phyloP scores from a whole-genome alignment of 2,329 filamentous ascomycete species.

The Xylaria sp. region DNA sequence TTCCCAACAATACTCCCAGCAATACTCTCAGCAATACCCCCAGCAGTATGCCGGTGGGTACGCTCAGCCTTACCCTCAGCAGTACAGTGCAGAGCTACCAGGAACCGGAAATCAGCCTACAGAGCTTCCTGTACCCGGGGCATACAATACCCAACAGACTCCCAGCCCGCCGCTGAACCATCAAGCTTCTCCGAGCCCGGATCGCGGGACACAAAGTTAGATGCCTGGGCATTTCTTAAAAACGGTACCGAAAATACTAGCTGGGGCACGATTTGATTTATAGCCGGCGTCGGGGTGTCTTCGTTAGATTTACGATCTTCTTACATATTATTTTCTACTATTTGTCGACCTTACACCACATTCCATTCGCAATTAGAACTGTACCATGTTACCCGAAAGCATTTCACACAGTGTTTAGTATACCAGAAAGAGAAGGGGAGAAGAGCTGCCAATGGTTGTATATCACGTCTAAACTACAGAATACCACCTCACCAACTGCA shows the following conservation, averaged over 20 bases:
- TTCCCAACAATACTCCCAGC: constrained; percentile 20
- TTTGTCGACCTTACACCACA: neutral
- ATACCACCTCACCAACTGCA: neutral
- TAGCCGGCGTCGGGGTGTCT: constrained; percentile 21
- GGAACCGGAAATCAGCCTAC: constrained; percentile 19
- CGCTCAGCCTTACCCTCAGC: constrained; percentile 28
- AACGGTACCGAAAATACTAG: neutral
- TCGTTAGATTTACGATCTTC: neutral
- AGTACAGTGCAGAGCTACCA: constrained; percentile 32
- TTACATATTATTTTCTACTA: neutral
- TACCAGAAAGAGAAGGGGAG: neutral
- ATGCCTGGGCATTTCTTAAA: neutral
- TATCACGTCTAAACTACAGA: constrained; percentile 1
- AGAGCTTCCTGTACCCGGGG: constrained; percentile 20
- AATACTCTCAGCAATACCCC: constrained; percentile 22
- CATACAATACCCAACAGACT: neutral
- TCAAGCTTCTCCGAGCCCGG: neutral
- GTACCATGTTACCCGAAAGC: neutral
- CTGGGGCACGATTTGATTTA: neutral
- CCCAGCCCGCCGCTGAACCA: neutral
- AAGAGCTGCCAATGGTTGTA: neutral
- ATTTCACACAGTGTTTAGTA: neutral
- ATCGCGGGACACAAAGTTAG: neutral
- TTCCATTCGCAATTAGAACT: neutral
- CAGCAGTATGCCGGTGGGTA: constrained; percentile 30